Evolutionary conservation across 805 yeast species (phyloP).

Genomic region (Wickerhamomyces alni): DNA sequence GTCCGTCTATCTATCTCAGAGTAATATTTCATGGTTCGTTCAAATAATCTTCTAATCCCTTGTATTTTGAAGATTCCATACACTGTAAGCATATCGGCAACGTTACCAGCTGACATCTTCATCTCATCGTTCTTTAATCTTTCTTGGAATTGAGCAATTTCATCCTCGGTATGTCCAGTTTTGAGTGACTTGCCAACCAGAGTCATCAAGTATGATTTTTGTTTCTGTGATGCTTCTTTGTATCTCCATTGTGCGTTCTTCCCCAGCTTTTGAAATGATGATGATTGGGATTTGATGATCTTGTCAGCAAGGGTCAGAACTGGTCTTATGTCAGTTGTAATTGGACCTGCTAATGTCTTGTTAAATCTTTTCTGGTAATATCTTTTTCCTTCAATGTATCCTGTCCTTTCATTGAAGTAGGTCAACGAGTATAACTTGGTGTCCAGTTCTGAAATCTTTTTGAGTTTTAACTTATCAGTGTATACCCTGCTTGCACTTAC

Average conservation of each 20-base stretch:
- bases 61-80: neutral
- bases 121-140: neutral
- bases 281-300: neutral
- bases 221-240: neutral
- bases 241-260: neutral
- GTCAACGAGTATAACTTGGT: slow-evolving; percentile 16
- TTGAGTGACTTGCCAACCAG: neutral
- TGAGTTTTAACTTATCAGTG: neutral
- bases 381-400: slow-evolving; percentile 3
- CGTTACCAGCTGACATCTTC: neutral
- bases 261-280: neutral
- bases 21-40: neutral
- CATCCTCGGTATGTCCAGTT: neutral
- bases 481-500: slow-evolving; percentile 7
- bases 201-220: neutral
- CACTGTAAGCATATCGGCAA: neutral
- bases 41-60: neutral
- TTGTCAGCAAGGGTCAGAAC: slow-evolving; percentile 6
- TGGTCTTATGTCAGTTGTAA: slow-evolving; percentile 20
- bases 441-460: slow-evolving; percentile 14
- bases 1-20: no score
- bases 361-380: slow-evolving; percentile 14
- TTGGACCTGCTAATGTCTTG: slow-evolving; percentile 15
- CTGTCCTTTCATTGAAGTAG: slow-evolving; percentile 7
- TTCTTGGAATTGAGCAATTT: neutral